Evolutionary conservation across 225 moss, liverwort and hornwort species (phyloP), one percentile per base, ranked within the genome.

Genomic region (Bryum argenteum): DNA sequence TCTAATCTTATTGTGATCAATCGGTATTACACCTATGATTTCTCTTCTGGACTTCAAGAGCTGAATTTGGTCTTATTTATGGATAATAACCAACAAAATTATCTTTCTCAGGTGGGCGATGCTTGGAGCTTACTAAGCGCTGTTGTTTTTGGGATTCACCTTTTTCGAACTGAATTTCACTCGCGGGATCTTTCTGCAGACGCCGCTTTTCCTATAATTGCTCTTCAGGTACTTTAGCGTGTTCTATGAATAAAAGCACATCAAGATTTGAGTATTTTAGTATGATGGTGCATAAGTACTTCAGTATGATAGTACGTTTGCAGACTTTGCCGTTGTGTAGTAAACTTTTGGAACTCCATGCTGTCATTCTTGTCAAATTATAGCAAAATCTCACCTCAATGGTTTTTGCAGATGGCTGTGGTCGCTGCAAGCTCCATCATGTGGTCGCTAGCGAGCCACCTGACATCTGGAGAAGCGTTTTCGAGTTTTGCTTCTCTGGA

Each of bases 61-160:
- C 8, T 65, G 2, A 65, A 59, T 65, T 16, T 44, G 69, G 33
- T 10, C 45, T 65, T 33, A 1, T 65, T 26, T 53, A 51, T 10
- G 53, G 66, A 20, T 75, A 45, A 19, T 41, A 48, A 61, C 22
- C 18, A 59, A 28, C 23, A 3, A 13, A 8, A 21, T 38, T 63
- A 11, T 70, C 18, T 22, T 33, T 65, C 40, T 21, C 74, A 81
- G 81, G 65, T 84, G 16, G 94, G 92, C 57, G 95, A 91, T 82
- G 67, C 86, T 18, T 95, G 87, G 87, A 92, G 85, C 74, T 84
- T 95, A 47, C 77, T 84, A n/a, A 92, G 92, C 55, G 84, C 94
- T 14, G 76, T 95, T 26, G 75, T 87, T 10, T 90, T 90, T 76
- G 90, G 92, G 72, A 59, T 90, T 38, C 94, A 95, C 23, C 68